These are phyloP conservation scores for Microbotryum lychnidis-dioicae DNA, from an alignment of 1,284 basidiomycete genomes.

Conservation along the genomic window DNA sequence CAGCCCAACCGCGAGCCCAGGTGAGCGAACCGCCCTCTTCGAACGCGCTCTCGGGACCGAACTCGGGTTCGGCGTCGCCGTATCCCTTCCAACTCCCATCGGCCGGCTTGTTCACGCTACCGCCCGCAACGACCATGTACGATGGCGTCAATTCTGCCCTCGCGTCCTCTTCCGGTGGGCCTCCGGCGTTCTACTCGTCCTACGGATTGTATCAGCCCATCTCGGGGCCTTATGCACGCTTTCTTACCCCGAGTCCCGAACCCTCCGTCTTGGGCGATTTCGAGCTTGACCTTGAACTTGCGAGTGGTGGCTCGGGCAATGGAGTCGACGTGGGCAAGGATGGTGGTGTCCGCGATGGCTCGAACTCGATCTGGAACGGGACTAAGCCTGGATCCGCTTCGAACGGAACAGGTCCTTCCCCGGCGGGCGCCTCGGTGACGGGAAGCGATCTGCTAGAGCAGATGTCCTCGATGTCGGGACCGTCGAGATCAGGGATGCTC, in stretches of 20 bases:
- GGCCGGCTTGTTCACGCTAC: slow-evolving; percentile 4
- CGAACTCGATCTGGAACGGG: background rate
- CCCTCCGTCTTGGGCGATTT: slow-evolving; percentile 27
- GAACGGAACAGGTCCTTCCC: too few species aligned
- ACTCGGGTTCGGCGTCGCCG: too few species aligned
- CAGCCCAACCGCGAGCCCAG: too few species aligned
- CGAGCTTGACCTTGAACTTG: slow-evolving; percentile 17
- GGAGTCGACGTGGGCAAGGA: background rate
- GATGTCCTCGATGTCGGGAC: too few species aligned
- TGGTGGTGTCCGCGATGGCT: background rate
- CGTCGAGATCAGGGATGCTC: too few species aligned
- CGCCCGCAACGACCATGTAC: slow-evolving; percentile 17
- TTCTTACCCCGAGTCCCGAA: slow-evolving; percentile 28
- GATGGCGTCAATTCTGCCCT: slow-evolving; percentile 14
- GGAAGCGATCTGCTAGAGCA: too few species aligned
- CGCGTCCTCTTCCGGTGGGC: slow-evolving; percentile 8
- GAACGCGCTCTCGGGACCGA: background rate
- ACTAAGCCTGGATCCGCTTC: too few species aligned
- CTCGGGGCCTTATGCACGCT: slow-evolving; percentile 23
- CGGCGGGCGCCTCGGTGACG: too few species aligned
- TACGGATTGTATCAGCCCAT: slow-evolving; percentile 30
- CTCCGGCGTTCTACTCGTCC: slow-evolving; percentile 26
- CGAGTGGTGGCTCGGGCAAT: background rate
- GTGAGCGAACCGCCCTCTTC: background rate
- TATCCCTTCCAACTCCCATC: too few species aligned